Percentiles rank a stretch among this genome's conserved stretches.
These are phyloP conservation scores for Cystofilobasidium ferigula DNA, from an alignment of 768 basidiomycete species.

Conservation along the genomic window DNA sequence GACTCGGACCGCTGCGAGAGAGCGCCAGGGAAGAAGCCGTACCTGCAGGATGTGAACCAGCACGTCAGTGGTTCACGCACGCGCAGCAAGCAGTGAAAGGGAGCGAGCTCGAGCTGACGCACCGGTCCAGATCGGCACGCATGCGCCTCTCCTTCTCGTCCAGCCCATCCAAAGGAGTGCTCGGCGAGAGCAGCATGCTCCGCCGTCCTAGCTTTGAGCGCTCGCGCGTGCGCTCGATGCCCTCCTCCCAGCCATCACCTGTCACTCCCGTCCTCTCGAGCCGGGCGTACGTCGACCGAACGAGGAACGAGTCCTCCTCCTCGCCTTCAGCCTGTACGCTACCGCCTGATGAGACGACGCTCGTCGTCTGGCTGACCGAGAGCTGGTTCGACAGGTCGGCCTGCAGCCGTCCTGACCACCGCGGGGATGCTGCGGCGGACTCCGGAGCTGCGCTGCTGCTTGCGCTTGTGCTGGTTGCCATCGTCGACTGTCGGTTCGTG, in stretches of 20 bases:
- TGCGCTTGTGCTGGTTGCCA: background rate
- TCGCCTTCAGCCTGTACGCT: background rate
- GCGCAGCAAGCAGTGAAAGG: background rate
- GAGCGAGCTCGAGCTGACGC: conserved; percentile 18
- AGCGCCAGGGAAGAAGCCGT: conserved; percentile 75
- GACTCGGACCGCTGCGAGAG: conserved; percentile 53
- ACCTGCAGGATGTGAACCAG: conserved; percentile 45
- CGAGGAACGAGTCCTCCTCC: conserved; percentile 38
- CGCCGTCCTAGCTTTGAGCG: conserved; percentile 35
- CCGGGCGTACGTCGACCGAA: conserved; percentile 52
- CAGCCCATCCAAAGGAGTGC: conserved; percentile 45
- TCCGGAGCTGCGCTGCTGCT: background rate
- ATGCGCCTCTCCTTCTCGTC: conserved; percentile 61
- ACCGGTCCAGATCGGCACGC: conserved; percentile 77
- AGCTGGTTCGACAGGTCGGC: background rate
- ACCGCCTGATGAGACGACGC: background rate
- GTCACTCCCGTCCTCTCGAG: conserved; percentile 82
- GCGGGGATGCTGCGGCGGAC: background rate
- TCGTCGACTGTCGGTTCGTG: background rate
- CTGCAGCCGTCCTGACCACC: background rate
- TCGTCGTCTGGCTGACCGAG: background rate
- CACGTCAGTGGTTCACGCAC: background rate
- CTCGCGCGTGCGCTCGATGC: conserved; percentile 78
- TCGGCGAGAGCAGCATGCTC: conserved; percentile 38
- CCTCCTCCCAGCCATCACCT: conserved; percentile 89